phyloP scores from a whole-genome alignment of 306 rosid species.

The Elaeagnus macrophylla region DNA sequence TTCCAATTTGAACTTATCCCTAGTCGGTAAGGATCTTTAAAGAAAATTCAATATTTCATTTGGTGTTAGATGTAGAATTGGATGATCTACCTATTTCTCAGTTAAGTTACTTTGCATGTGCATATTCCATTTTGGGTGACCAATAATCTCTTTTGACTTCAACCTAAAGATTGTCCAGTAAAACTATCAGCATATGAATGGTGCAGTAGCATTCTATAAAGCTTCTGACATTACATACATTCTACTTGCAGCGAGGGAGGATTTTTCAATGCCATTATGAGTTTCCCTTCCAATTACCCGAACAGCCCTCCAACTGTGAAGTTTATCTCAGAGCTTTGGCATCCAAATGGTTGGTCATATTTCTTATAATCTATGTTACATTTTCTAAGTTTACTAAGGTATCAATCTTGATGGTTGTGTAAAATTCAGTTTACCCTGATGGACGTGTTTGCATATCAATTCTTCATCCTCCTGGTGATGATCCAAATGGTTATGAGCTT shows the following conservation, averaged over 20 bases:
- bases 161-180: no score
- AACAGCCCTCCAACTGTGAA: slow-evolving; percentile 92
- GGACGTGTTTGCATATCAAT: slow-evolving; percentile 99
- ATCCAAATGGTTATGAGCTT: slow-evolving; percentile 96
- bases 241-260: slow-evolving; percentile 77
- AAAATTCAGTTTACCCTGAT: slow-evolving; percentile 77
- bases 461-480: slow-evolving; percentile 98
- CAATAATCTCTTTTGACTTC: no score
- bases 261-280: slow-evolving; percentile 92
- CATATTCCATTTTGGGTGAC: no score
- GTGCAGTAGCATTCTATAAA: no score
- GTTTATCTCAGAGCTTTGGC: slow-evolving; percentile 89
- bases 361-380: background rate
- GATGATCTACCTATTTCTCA: no score
- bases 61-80: no score
- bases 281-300: slow-evolving; percentile 85
- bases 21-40: no score
- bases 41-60: no score
- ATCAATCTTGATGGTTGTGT: slow-evolving; percentile 16
- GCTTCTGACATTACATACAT: background rate
- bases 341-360: slow-evolving; percentile 70
- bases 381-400: slow-evolving; percentile 4
- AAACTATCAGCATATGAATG: no score
- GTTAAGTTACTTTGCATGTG: no score
- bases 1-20: no score